Evolutionary conservation across 2,329 filamentous ascomycete species (phyloP), one percentile per base, ranked within the genome.

Genomic region (Fusarium pininemorale): DNA sequence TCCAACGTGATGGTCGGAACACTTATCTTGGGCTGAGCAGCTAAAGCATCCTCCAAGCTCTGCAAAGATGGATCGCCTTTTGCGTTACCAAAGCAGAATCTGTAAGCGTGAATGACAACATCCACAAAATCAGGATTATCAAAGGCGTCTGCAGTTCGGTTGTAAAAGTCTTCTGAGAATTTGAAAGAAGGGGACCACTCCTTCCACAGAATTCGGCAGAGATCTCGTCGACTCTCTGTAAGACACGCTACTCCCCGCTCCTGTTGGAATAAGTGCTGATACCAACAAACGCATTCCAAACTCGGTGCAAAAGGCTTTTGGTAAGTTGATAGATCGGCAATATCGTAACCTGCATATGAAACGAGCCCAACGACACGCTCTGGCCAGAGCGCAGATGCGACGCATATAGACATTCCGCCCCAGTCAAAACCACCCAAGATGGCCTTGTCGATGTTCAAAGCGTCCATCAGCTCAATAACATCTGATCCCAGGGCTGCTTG

Each of bases 201-300:
- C 11, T 69, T 14, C 66, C 66, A 69, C 7, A 69, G n/a, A 7
- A 69, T 63, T 3, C 30, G 41, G 2, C 66, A 69, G 1, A 69
- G 48, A 18, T 68, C 48, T 15, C 37, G 64, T n/a, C 66, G 41
- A 20, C 37, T 42, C 5, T 69, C 47, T 3, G 30, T 9, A 0
- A 69, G 15, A 24, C 66, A 69, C 0, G 35, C 28, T 0, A 24
- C 16, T 1, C 64, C 66, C 1, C 64, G 64, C 3, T 69, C 48
- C 16, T 69, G 66, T 6, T 69, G 66, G 42, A 69, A 69, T 14
- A 69, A 22, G 12, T 69, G 56, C 26, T 69, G 66, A 15, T 69
- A 69, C 66, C 64, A 69, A 24, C 59, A 53, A 16, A 51, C 28
- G 3, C 32, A 63, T 26, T 69, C 64, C 64, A 55, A 48, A 7